Evolutionary conservation across 2,329 filamentous ascomycete species (phyloP).

Genomic region (Phaeosphaeriaceae sp.): DNA sequence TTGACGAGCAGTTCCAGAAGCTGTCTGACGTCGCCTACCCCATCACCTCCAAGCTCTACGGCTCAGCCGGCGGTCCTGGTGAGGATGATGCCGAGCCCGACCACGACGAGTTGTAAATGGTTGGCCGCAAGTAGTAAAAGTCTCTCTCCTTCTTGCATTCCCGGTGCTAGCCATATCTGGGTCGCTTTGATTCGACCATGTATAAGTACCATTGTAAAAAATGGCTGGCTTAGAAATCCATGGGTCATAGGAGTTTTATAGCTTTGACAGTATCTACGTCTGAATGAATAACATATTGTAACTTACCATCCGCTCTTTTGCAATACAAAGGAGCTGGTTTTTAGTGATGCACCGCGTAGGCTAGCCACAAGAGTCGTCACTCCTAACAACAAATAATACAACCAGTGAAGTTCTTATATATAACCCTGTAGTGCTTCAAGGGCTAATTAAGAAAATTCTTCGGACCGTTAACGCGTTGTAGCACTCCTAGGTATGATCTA

Average conservation of each 20-base stretch:
- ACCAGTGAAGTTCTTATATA: too few relatives aligned
- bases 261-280: constrained; percentile 15
- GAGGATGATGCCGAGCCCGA: constrained; percentile 69
- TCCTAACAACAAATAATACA: neutral
- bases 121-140: constrained; percentile 17
- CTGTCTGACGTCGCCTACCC: constrained; percentile 95
- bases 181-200: constrained; percentile 22
- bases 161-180: constrained; percentile 21
- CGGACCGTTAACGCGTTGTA: neutral
- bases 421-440: too few relatives aligned
- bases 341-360: neutral
- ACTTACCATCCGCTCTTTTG: constrained; percentile 1
- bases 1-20: constrained; percentile 99
- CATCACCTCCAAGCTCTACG: constrained; percentile 98
- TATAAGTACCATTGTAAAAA: constrained; percentile 36
- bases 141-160: constrained; percentile 28
- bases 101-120: constrained; percentile 59
- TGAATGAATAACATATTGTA: constrained; percentile 25
- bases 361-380: neutral
- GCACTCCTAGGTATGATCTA: too few relatives aligned
- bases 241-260: constrained; percentile 27
- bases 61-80: constrained; percentile 65
- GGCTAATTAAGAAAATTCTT: neutral
- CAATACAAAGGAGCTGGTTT: neutral
- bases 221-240: constrained; percentile 27